Evolutionary conservation across 148 eudicot genomes (phyloP), one percentile per base, ranked within the genome.

Genomic region (Fagopyrum homotropicum): DNA sequence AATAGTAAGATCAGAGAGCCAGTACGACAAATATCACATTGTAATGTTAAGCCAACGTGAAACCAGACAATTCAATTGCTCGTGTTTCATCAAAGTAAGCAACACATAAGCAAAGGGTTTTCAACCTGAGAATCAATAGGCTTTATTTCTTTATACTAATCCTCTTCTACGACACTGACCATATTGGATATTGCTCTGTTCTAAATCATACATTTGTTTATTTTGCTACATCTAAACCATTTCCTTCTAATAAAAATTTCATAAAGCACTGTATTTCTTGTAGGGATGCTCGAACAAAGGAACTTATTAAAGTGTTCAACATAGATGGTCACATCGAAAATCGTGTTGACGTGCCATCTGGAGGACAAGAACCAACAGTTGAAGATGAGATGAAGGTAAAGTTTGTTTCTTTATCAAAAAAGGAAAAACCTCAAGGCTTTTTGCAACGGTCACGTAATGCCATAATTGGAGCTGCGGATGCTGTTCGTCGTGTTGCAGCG

Each of bases 261-360:
- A 35, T 55, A 17, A 40, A 55, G 51, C 47, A n/a, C 59, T n/a
- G 3, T 35, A 14, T 74, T 44, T 56, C 54, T 19, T 83, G 73
- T 79, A 95, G 99, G 99, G 97, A 95, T 85, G 97, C 99, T 79
- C 97, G 99, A 52, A 90, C 93, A 2, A 92, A 87, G 81, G 99
- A 95, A 56, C 97, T 95, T 57, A 16, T 92, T 22, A 95, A 89
- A 83, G 99, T 95, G 49, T 92, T 82, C 71, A 95, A 86, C 72
- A 75, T 88, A 45, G 99, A 95, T 9, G 99, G 99, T 48, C 93
- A 92, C 14, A 82, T 76, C 52, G 99, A 95, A 84, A 95, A 92
- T 54, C 89, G 97, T 29, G 90, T 79, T 26, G 97, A 95, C 76
- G 82, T 82, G 87, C 81, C 74, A 47, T 6, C 40, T 17, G 16